Conservation (phyloP, 371 early-diverging fungal genomes). For the Mortierella sp. region DNA sequence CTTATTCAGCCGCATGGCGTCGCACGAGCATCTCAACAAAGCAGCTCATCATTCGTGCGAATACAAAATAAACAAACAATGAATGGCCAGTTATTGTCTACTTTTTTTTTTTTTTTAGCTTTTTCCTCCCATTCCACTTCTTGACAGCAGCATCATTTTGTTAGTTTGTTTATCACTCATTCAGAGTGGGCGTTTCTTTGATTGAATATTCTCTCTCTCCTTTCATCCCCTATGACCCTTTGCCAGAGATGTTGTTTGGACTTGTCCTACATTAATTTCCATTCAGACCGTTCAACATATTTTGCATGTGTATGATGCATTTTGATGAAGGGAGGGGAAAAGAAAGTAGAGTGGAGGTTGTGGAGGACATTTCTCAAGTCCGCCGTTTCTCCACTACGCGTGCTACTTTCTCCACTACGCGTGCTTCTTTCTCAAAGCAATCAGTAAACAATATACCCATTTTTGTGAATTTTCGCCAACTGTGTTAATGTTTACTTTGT, state of each 20-base stretch:
- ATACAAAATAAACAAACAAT: neutral
- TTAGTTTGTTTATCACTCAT: neutral
- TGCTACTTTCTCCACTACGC: neutral
- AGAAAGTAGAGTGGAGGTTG: neutral
- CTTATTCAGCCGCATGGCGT: conserved; percentile 13
- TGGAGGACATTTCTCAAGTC: neutral
- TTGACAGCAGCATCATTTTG: neutral
- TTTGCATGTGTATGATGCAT: neutral
- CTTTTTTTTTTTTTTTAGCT: neutral
- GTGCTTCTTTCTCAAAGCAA: too few species aligned
- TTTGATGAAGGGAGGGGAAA: neutral
- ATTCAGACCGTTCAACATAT: neutral
- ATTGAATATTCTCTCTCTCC: neutral
- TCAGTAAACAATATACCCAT: neutral
- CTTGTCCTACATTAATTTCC: conserved; percentile 7
- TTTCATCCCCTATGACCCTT: neutral
- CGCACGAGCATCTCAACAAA: neutral
- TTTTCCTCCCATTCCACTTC: neutral
- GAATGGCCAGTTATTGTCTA: neutral
- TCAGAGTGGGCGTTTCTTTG: neutral
- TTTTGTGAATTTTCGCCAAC: too few species aligned
- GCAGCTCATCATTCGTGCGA: neutral
- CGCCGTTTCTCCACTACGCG: neutral
- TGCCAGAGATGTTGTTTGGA: neutral
- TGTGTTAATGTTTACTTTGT: neutral